Percentiles rank a stretch among this genome's conserved stretches.
phyloP scores from a whole-genome alignment of 345 rosid species.

The Kernera saxatilis region DNA sequence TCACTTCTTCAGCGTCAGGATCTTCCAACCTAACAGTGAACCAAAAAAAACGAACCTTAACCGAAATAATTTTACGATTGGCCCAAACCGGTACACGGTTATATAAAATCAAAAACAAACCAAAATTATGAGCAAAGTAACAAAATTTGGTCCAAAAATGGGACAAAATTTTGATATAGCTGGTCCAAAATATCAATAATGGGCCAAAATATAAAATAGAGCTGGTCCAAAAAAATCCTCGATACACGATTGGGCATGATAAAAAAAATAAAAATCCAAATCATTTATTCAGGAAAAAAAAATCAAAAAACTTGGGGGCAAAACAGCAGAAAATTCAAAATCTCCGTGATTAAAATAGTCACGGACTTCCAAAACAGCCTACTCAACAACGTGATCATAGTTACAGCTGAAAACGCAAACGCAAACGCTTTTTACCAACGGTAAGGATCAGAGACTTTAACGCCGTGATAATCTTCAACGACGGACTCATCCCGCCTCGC shows the following conservation, averaged over 20 bases:
- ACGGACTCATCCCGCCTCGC: constrained; percentile 71
- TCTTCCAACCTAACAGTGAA: constrained; percentile 66
- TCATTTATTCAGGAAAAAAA: background rate
- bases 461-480: constrained; percentile 75
- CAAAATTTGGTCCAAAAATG: constrained; percentile 14
- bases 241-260: constrained; percentile 9
- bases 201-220: background rate
- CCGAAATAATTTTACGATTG: background rate
- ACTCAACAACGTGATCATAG: background rate
- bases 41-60: background rate
- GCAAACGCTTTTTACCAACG: constrained; percentile 53
- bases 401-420: background rate
- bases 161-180: background rate
- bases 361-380: too few relatives aligned
- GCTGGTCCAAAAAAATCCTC: constrained; percentile 19
- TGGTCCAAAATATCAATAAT: constrained; percentile 12
- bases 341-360: background rate
- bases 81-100: constrained; percentile 3
- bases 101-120: background rate
- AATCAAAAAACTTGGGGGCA: background rate
- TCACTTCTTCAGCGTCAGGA: constrained; percentile 75
- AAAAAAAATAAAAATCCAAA: background rate
- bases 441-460: constrained; percentile 70
- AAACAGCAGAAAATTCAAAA: background rate
- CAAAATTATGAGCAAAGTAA: background rate